Evolutionary conservation across 106 monocot genomes (phyloP).

Genomic region (Chionographis japonica): DNA sequence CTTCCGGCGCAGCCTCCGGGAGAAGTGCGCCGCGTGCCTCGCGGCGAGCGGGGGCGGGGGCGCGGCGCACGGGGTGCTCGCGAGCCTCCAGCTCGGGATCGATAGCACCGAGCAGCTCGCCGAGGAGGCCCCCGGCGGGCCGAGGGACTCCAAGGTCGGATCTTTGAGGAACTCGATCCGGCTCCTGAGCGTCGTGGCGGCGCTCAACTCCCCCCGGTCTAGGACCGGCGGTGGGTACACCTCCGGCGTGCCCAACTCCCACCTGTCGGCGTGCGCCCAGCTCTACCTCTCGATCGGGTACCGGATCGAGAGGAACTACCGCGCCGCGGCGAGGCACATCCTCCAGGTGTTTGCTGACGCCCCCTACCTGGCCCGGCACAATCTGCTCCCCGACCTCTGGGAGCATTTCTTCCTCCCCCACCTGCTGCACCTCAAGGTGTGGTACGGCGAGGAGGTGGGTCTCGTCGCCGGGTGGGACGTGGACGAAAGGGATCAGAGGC

Average conservation of each 20-base stretch:
- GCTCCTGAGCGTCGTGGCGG: conserved; percentile 55
- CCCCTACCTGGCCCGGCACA: conserved; percentile 53
- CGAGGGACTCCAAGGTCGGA: conserved; percentile 41
- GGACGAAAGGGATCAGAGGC: conserved; percentile 29
- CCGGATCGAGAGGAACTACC: conserved; percentile 43
- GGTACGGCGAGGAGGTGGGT: conserved; percentile 52
- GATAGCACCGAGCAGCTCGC: conserved; percentile 52
- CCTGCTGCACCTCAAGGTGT: conserved; percentile 66
- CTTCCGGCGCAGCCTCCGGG: conserved; percentile 38
- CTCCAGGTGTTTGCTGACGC: conserved; percentile 60
- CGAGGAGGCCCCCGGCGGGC: conserved; percentile 11
- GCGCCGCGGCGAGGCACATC: conserved; percentile 43
- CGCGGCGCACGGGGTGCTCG: conserved; percentile 33
- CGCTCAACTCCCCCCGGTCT: conserved; percentile 33
- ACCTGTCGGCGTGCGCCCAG: conserved; percentile 54
- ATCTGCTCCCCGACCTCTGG: conserved; percentile 68
- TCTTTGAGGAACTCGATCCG: conserved; percentile 67
- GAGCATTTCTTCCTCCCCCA: conserved; percentile 76
- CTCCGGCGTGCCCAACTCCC: conserved; percentile 48
- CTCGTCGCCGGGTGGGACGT: conserved; percentile 25
- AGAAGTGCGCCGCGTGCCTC: conserved; percentile 35
- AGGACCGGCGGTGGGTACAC: conserved; percentile 18
- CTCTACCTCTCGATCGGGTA: conserved; percentile 50
- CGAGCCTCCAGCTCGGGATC: conserved; percentile 59
- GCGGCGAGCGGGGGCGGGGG: conserved; percentile 11